These are phyloP conservation scores for Cyberlindnera euphorbiiphila DNA, from an alignment of 805 yeast genomes.

Conservation along the genomic window DNA sequence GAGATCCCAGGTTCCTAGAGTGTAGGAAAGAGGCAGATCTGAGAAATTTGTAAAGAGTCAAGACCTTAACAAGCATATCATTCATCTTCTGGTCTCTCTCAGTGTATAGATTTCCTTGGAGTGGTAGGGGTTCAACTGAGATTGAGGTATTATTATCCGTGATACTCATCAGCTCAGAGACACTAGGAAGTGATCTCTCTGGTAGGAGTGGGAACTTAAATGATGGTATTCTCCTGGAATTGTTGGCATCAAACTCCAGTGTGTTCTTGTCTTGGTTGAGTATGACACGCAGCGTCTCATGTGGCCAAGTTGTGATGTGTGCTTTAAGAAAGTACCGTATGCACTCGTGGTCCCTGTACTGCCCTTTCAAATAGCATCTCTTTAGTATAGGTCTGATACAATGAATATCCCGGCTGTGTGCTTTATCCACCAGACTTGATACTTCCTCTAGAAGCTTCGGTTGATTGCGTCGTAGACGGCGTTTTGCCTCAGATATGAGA, in stretches of 20 bases:
- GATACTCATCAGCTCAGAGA: conserved; percentile 4
- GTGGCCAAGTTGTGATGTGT: conserved; percentile 24
- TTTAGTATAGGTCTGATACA: conserved; percentile 16
- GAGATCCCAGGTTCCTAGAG: conserved; percentile 17
- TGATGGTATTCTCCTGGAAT: conserved; percentile 1
- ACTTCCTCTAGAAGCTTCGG: conserved; percentile 9
- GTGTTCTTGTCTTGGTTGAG: conserved; percentile 12
- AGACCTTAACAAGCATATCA: conserved; percentile 20
- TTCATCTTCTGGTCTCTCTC: conserved; percentile 11
- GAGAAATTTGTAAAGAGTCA: conserved; percentile 20
- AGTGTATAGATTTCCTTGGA: conserved; percentile 3
- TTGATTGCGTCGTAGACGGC: conserved; percentile 15
- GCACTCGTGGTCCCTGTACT: conserved; percentile 19
- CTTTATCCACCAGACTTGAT: conserved; percentile 1
- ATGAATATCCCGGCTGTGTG: conserved; percentile 3
- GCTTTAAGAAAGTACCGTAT: conserved; percentile 22
- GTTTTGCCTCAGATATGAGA: conserved; percentile 9
- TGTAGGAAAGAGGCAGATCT: conserved; percentile 11
- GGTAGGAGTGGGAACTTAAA: conserved; percentile 16
- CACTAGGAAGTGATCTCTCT: conserved; percentile 13
- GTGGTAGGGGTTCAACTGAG: conserved; percentile 2
- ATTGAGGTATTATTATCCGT: neutral
- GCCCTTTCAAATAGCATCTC: conserved; percentile 20
- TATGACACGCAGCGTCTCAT: conserved; percentile 13
- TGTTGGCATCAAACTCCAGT: conserved; percentile 10